Evolutionary conservation across 1,139 yeast species (phyloP), one percentile per base, ranked within the genome.

Genomic region (Yamadazyma spencermartinsiae): DNA sequence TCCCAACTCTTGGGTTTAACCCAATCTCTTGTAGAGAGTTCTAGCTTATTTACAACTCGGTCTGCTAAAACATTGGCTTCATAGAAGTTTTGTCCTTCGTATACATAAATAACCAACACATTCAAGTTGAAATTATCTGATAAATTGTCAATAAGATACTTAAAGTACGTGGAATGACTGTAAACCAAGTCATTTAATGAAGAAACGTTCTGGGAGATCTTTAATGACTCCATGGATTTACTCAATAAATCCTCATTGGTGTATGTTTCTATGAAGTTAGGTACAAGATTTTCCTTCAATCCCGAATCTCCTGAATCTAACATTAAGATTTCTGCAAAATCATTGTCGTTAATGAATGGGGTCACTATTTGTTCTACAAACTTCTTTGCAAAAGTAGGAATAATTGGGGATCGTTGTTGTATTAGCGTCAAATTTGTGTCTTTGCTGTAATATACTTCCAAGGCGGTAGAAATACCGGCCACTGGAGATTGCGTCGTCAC

Each of bases 41-140:
- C 55, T 12, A 74, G 55, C 28, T 56, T 58, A 24, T 55, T 55
- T 23, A 56, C 57, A 29, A 69, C 56, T 32, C 62, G 59, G 6
- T 50, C 49, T 3, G 87, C 85, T 44, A 86, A 63, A 10, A 61
- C 53, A 39, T 69, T 72, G 0, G 95, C 95, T 56, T 89, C 97
- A 18, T 64, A 59, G 34, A 82, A 76, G 57, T 90, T 90, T 59
- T 89, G 97, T 21, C 98, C 97, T 58, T 90, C 97, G 55, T 86
- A 88, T 2, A 83, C 94, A 55, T 72, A 82, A 14, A 79, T 68
- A 14, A 69, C 68, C 28, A 74, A 46, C 2, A 65, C 60, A 26
- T 42, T 49, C 15, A 56, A 41, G 13, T 53, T 52, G 18, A 51
- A 35, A 29, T 39, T 15, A 16, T 36, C 33, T 30, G 45, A 31